These are phyloP conservation scores for Globisporangium orthogonon DNA, from an alignment of 352 stramenopile genomes.

Conservation along the genomic window DNA sequence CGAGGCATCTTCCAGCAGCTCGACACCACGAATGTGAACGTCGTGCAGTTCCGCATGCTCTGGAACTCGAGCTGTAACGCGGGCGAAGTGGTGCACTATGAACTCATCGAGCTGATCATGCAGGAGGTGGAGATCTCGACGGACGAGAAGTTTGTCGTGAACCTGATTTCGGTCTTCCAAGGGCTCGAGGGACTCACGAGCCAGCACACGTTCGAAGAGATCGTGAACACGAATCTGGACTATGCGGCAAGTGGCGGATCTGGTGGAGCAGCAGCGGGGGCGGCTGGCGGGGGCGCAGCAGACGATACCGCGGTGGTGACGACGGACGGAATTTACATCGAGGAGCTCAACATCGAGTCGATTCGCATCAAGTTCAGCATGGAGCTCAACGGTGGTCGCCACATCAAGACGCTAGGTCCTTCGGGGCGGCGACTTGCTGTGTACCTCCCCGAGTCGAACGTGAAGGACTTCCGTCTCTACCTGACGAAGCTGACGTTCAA, in stretches of 20 bases:
- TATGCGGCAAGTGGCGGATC: constrained; percentile 26
- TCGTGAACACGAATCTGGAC: constrained; percentile 71
- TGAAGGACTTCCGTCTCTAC: constrained; percentile 85
- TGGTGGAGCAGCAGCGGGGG: constrained; percentile 14
- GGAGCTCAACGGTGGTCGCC: constrained; percentile 77
- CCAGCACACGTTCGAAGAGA: constrained; percentile 74
- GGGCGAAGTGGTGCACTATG: constrained; percentile 78
- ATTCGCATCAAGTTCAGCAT: constrained; percentile 85
- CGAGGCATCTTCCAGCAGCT: constrained; percentile 76
- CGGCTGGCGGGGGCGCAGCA: neutral
- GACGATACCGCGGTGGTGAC: constrained; percentile 15
- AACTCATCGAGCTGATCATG: constrained; percentile 82
- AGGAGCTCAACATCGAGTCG: constrained; percentile 80
- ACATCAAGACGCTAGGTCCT: constrained; percentile 80
- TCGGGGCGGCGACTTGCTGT: constrained; percentile 66
- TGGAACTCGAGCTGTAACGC: constrained; percentile 79
- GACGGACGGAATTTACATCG: constrained; percentile 77
- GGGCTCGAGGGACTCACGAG: constrained; percentile 67
- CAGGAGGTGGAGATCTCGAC: constrained; percentile 87
- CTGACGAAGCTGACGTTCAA: constrained; percentile 78
- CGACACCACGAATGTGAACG: constrained; percentile 58
- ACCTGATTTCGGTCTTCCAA: constrained; percentile 87
- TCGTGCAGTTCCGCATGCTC: constrained; percentile 83
- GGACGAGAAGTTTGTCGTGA: constrained; percentile 88
- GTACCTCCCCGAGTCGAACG: constrained; percentile 85